Base-by-base conservation (phyloP, 805 yeast species). In the Cyberlindnera mrakii region DNA sequence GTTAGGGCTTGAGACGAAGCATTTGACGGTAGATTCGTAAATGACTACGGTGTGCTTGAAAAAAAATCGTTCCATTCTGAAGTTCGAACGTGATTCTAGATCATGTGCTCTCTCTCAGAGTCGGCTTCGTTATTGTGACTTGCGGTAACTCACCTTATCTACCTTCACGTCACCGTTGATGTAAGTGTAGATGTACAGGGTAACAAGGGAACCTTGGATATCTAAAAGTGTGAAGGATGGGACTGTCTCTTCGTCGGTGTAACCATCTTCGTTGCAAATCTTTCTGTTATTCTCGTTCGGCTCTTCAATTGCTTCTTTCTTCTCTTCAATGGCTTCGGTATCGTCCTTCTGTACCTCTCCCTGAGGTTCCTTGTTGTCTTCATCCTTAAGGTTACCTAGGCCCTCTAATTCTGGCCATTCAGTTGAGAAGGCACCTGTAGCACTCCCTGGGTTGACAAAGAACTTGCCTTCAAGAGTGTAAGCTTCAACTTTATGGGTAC, bases 381-480 rank as follows among this genome's bases (percentile, higher is more conserved):
- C 23, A 19, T 19, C 23, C 23, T 19, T 19, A 19, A 4, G 2
- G 23, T 19, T 8, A 6, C 62, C 65, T 5, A 59, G 70, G 3
- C 72, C 71, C 3, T 74, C 81, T 16, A 74, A 78, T 3, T 70
- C 73, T 45, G 80, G 80, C 65, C 80, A 78, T 55, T 80, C 82
- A 29, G 85, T 74, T 35, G 75, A 74, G 51, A 75, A 78, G 0
- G 97, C 96, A 20, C 99, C 99, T 0, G 97, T 90, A 34, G 95
- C 95, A 58, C 95, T 84, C 0, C 99, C 99, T 0, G 99, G 98
- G 60, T 87, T 91, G n/a, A 93, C 75, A 57, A 93, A 93, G 61
- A 90, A 87, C 63, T 86, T 87, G 18, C 95, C 95, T 51, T 89
- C 98, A 45, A 90, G 67, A 9, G 93, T 85, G 57, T 89, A 91